Evolutionary conservation across 202 grass and related monocot genomes (phyloP).

Genomic region (Setaria viridis): DNA sequence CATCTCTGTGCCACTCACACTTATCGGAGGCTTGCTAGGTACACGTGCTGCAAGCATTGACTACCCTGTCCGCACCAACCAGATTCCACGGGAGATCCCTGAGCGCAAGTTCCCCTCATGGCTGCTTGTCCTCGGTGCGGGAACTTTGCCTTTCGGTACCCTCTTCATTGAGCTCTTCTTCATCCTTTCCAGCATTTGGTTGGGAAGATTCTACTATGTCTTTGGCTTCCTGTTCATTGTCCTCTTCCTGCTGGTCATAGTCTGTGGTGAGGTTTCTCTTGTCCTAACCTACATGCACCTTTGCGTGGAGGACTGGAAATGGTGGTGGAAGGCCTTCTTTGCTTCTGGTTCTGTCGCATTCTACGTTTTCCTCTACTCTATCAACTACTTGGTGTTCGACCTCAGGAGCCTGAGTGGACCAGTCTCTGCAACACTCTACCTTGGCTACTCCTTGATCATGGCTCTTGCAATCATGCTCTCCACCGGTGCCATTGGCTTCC

Average conservation of each 20-base stretch:
- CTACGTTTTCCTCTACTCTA: constrained; percentile 87
- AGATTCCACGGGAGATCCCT: constrained; percentile 90
- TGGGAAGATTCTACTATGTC: constrained; percentile 86
- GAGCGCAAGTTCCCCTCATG: constrained; percentile 79
- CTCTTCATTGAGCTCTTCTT: constrained; percentile 97
- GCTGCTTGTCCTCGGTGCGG: constrained; percentile 85
- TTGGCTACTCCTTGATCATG: constrained; percentile 89
- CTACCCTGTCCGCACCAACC: constrained; percentile 84
- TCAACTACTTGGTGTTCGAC: constrained; percentile 92
- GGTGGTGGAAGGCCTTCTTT: constrained; percentile 98
- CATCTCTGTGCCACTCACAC: constrained; percentile 87
- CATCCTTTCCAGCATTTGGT: constrained; percentile 91
- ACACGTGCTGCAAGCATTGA: constrained; percentile 71
- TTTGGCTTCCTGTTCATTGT: constrained; percentile 92
- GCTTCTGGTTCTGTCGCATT: constrained; percentile 83
- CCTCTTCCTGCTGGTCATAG: constrained; percentile 71
- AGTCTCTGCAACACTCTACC: constrained; percentile 75
- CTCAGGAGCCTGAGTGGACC: constrained; percentile 86
- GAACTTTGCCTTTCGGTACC: constrained; percentile 87
- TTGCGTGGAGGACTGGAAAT: constrained; percentile 92
- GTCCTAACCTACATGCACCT: constrained; percentile 95
- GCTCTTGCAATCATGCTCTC: constrained; percentile 82
- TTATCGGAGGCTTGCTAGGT: constrained; percentile 76
- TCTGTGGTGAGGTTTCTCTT: constrained; percentile 86
- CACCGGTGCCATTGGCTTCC: constrained; percentile 82